Percentiles rank a stretch among this genome's conserved stretches.
These are phyloP conservation scores for Aspergillus homomorphus DNA, from an alignment of 495 filamentous ascomycete genomes.

Conservation along the genomic window DNA sequence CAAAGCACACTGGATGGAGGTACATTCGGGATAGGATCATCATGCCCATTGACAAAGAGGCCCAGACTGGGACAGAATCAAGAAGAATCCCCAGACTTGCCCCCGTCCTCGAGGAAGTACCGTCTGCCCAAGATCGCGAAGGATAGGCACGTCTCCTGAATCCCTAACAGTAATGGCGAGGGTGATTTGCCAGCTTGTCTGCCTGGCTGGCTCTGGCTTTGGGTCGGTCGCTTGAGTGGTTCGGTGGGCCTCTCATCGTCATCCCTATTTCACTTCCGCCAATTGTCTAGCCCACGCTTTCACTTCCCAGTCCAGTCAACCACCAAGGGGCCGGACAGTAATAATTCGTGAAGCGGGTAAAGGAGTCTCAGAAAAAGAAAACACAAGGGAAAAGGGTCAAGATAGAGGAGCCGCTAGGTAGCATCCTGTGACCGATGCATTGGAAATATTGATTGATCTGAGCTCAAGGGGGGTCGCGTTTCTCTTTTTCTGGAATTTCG, in stretches of 20 bases:
- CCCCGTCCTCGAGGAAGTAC: background rate
- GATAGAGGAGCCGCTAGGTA: background rate
- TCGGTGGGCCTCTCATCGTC: conserved; percentile 46
- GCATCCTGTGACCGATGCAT: background rate
- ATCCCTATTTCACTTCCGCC: conserved; percentile 42
- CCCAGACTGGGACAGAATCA: background rate
- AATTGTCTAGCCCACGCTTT: conserved; percentile 31
- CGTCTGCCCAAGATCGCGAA: background rate
- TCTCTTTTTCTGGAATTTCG: conserved; percentile 3
- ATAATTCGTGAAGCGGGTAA: background rate
- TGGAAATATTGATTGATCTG: conserved; percentile 3
- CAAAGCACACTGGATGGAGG: background rate
- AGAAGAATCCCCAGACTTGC: background rate
- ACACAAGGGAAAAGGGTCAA: background rate
- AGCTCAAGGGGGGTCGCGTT: background rate
- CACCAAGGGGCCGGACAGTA: background rate
- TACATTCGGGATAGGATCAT: too few species aligned
- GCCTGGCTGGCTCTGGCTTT: conserved; percentile 11
- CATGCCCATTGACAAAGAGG: background rate
- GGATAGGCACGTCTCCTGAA: background rate
- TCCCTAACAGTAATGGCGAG: background rate
- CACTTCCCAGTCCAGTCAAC: conserved; percentile 15
- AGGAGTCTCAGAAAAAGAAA: background rate
- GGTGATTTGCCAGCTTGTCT: background rate
- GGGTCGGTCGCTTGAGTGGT: conserved; percentile 38